These are phyloP conservation scores for Flaveria sonorensis DNA, from an alignment of 129 eudicot genomes.

Conservation along the genomic window DNA sequence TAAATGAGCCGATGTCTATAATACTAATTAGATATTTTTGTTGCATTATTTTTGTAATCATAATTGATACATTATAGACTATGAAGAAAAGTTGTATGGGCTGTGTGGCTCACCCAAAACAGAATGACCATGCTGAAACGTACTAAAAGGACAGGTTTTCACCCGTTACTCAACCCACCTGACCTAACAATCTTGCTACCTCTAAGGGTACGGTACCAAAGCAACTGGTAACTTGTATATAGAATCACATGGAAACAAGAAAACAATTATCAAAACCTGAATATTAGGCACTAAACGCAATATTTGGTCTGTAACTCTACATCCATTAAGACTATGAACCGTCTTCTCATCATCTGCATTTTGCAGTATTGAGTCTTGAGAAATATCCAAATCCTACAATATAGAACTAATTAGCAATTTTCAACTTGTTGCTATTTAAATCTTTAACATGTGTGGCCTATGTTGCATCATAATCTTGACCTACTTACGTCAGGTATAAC, in stretches of 20 bases:
- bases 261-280: constrained; percentile 50
- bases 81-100: neutral
- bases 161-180: neutral
- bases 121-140: too few species aligned
- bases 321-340: constrained; percentile 96
- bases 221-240: too few species aligned
- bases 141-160: neutral
- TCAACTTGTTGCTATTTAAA: neutral
- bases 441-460: neutral
- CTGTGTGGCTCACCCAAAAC: neutral
- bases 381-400: constrained; percentile 85
- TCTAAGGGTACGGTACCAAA: neutral
- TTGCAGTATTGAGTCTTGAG: constrained; percentile 91
- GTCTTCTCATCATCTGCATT: constrained; percentile 89
- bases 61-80: neutral
- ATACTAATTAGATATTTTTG: too few species aligned
- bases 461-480: neutral
- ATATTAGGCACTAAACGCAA: constrained; percentile 92
- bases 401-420: neutral
- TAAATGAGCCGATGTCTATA: too few species aligned
- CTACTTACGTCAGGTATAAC: constrained; percentile 86
- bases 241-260: constrained; percentile 6
- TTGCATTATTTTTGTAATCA: too few species aligned
- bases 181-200: neutral
- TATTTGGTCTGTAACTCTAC: constrained; percentile 93